Evolutionary conservation across 2,329 filamentous ascomycete species (phyloP), one percentile per base, ranked within the genome.

Genomic region (Cordyceps cicadae): DNA sequence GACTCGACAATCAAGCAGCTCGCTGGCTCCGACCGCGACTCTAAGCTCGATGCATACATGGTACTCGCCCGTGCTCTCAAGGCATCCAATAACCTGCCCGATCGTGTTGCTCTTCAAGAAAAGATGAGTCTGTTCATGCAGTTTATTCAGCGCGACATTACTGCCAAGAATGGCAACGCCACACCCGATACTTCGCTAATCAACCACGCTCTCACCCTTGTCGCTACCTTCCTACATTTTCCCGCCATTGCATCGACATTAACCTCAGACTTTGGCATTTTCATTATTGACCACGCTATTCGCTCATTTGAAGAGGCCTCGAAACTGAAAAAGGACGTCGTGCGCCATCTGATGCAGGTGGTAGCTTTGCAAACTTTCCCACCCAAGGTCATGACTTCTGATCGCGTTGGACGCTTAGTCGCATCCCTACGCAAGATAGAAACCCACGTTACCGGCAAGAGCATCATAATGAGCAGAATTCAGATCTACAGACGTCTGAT

Each of bases 1-100:
- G 89, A 96, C 67, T 95, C 90, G 0, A 85, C 91, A 5, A 82
- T 91, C 41, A 87, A 90, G 72, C 89, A 94, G 73, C 81, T 99
- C 53, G 89, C 88, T 43, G 86, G 89, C 24, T 79, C 85, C 34
- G 88, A 92, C 66, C 81, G 87, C 58, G 82, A 86, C 61, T 86
- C 85, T 14, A 88, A 88, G 66, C 74, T 94, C 37, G 94, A 99
- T 75, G 90, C 92, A 54, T 97, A 99, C 69, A 86, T 87, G 70
- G 88, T 88, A 68, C 78, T 99, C 50, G 84, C 88, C 37, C 82
- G 86, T 39, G 86, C 87, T 4, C 77, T 97, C 66, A 89, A 90
- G 70, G 83, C 88, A 6, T 96, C 93, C 61, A 90, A 92, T 64
- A 89, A 90, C 66, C 76, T 95, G 15, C 92, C 92, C 0, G 88